Evolutionary conservation across 2,329 filamentous ascomycete genomes (phyloP).

Genomic region (Fusarium miscanthi): DNA sequence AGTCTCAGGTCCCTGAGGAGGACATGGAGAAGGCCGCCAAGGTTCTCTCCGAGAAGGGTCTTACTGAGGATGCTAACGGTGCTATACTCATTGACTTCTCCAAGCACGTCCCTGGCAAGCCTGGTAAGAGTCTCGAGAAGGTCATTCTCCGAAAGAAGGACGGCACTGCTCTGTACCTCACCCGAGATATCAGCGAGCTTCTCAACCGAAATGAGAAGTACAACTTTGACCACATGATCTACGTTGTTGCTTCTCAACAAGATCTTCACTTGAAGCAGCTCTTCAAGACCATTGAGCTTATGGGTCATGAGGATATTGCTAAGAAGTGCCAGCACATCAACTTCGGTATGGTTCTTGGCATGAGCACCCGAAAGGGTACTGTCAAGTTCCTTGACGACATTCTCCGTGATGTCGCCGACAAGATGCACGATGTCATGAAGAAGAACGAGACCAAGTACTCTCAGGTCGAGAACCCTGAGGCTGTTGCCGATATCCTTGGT

Average conservation of each 20-base stretch:
- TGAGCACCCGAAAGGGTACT: conserved; percentile 77
- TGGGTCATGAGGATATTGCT: conserved; percentile 75
- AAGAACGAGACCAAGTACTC: conserved; percentile 91
- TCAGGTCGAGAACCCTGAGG: conserved; percentile 85
- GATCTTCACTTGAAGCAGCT: conserved; percentile 79
- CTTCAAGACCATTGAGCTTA: conserved; percentile 80
- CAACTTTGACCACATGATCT: conserved; percentile 82
- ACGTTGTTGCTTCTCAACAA: conserved; percentile 78
- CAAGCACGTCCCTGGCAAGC: conserved; percentile 73
- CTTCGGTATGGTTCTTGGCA: conserved; percentile 77
- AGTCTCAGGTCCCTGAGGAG: conserved; percentile 76
- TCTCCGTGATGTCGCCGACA: conserved; percentile 79
- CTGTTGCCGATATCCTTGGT: conserved; percentile 86
- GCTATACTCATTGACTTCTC: conserved; percentile 79
- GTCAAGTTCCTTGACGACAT: conserved; percentile 73
- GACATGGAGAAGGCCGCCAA: conserved; percentile 73
- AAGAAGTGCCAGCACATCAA: conserved; percentile 78
- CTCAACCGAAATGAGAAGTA: conserved; percentile 72
- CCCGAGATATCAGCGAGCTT: conserved; percentile 81
- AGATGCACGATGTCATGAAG: conserved; percentile 98
- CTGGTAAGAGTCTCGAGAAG: conserved; percentile 75
- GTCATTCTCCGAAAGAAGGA: conserved; percentile 78
- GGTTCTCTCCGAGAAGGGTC: conserved; percentile 70
- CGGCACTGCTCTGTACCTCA: conserved; percentile 81
- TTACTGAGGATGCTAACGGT: conserved; percentile 77